Conservation (phyloP, 345 rosid genomes). For the Gossypioides kirkii region DNA sequence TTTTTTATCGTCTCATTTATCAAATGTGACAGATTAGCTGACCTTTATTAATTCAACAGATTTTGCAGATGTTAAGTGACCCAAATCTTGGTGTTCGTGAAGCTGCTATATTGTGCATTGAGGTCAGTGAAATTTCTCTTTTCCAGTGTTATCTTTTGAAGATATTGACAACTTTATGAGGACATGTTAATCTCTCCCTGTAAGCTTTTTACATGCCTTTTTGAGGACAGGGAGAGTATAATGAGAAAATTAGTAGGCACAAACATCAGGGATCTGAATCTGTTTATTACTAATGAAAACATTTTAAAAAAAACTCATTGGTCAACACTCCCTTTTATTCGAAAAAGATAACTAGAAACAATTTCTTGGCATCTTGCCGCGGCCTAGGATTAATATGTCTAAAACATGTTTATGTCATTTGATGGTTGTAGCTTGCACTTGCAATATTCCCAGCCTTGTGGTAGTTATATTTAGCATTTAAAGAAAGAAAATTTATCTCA, state of each 20-base stretch:
- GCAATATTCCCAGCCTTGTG: background rate
- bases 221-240: background rate
- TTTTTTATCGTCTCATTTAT: conserved; percentile 4
- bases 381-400: background rate
- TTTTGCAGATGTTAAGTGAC: conserved; percentile 91
- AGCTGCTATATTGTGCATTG: conserved; percentile 87
- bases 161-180: background rate
- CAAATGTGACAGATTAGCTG: background rate
- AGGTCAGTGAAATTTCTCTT: conserved; percentile 41
- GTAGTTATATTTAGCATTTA: background rate
- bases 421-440: background rate
- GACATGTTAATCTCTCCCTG: background rate
- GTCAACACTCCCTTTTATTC: background rate
- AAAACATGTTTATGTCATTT: background rate
- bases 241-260: background rate
- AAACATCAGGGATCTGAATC: background rate
- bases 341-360: background rate
- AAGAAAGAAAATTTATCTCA: background rate
- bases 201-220: background rate
- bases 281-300: background rate
- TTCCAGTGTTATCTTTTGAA: background rate
- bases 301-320: background rate
- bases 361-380: background rate
- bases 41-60: conserved; percentile 36
- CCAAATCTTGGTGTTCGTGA: conserved; percentile 87